Percentiles rank a stretch among this genome's conserved stretches.
Evolutionary conservation across 768 basidiomycete genomes (phyloP).

Genomic region (Pleurotus djamor): DNA sequence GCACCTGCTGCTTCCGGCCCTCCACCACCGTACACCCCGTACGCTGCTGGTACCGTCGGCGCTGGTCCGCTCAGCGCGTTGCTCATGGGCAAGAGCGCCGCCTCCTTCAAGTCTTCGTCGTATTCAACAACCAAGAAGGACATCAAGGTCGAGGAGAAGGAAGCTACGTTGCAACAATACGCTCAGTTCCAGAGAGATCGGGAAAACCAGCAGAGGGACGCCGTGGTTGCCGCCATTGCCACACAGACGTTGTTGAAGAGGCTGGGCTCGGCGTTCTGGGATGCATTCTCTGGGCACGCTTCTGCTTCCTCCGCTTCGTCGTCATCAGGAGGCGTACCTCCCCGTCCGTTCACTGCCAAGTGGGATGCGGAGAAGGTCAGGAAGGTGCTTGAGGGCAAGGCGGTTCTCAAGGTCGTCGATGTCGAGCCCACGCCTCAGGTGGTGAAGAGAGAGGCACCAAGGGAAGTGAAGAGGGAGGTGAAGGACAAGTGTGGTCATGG

Average conservation of each 20-base stretch:
- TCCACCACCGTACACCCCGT: constrained; percentile 16
- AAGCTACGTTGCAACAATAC: constrained; percentile 1
- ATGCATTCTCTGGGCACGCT: constrained; percentile 73
- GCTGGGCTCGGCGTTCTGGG: constrained; percentile 82
- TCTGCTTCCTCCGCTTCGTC: constrained; percentile 22
- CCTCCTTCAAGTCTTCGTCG: constrained; percentile 11
- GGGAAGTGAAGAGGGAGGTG: constrained; percentile 15
- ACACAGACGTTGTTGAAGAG: constrained; percentile 72
- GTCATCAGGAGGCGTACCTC: not conserved
- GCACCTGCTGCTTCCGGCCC: constrained; percentile 6
- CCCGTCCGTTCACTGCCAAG: constrained; percentile 12
- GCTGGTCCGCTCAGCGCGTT: constrained; percentile 13
- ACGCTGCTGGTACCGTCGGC: constrained; percentile 16
- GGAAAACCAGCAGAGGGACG: constrained; percentile 33
- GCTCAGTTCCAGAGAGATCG: constrained; percentile 13
- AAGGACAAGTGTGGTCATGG: constrained; percentile 15
- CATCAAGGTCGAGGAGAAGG: constrained; percentile 18
- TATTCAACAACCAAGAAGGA: constrained; percentile 16
- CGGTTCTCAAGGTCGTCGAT: constrained; percentile 78
- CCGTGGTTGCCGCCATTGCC: constrained; percentile 71
- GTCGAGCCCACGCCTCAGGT: constrained; percentile 39
- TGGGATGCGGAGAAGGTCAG: constrained; percentile 81
- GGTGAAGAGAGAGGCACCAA: constrained; percentile 4
- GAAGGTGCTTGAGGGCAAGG: constrained; percentile 79
- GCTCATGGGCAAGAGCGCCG: constrained; percentile 38